Conservation (phyloP, 805 yeast genomes). For the Ogataea pini region DNA sequence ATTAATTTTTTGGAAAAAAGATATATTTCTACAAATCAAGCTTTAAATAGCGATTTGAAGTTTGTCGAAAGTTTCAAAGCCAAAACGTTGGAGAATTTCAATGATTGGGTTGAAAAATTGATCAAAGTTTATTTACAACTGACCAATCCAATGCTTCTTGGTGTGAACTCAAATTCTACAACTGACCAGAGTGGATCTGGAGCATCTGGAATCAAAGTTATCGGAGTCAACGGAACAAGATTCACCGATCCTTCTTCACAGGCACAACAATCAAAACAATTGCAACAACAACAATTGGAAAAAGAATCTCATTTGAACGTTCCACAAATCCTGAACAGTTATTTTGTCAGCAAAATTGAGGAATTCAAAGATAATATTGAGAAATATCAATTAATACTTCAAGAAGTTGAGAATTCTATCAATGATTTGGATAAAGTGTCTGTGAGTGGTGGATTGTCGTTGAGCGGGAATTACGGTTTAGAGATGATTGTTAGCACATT, state of each 20-base stretch:
- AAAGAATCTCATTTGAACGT: conserved; percentile 44
- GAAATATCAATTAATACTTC: conserved; percentile 47
- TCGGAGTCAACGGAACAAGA: conserved; percentile 36
- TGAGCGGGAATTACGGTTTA: conserved; percentile 40
- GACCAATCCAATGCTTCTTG: conserved; percentile 36
- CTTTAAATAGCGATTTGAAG: conserved; percentile 50
- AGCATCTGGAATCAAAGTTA: conserved; percentile 26
- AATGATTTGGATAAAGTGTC: conserved; percentile 55
- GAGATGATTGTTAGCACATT: conserved; percentile 60
- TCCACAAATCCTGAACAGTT: conserved; percentile 52
- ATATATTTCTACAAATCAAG: conserved; percentile 65
- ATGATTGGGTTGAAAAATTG: conserved; percentile 41
- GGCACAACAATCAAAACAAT: conserved; percentile 24
- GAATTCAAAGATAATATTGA: conserved; percentile 48
- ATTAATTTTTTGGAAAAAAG: conserved; percentile 61
- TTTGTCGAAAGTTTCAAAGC: conserved; percentile 45
- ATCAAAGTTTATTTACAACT: conserved; percentile 38
- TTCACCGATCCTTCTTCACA: conserved; percentile 17
- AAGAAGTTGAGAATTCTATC: conserved; percentile 62
- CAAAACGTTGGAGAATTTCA: conserved; percentile 38
- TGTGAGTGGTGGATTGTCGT: conserved; percentile 28
- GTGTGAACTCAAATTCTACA: conserved; percentile 16
- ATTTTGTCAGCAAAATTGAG: conserved; percentile 47
- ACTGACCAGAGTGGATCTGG: conserved; percentile 25
- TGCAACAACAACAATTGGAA: conserved; percentile 39